These are phyloP conservation scores for Metschnikowia continentalis DNA, from an alignment of 805 yeast genomes.

Conservation along the genomic window DNA sequence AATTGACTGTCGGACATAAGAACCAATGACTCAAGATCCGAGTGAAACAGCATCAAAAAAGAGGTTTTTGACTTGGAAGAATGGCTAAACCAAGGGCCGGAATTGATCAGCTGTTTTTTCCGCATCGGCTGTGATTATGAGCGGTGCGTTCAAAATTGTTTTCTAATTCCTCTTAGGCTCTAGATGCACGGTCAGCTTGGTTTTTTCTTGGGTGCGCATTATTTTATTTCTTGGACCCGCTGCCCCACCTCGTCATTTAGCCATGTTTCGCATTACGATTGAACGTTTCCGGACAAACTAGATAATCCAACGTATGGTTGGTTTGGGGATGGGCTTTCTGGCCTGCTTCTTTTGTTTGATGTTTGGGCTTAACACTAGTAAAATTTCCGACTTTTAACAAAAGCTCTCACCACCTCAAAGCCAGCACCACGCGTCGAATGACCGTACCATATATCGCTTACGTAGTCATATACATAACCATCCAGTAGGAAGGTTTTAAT, in stretches of 20 bases:
- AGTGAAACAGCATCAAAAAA: no score
- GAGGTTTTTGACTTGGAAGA: no score
- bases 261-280: not conserved
- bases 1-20: not conserved
- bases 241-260: slow-evolving; percentile 1
- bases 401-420: no score
- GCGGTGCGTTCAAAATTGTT: not conserved
- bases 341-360: no score
- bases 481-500: no score
- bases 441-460: no score
- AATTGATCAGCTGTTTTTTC: no score
- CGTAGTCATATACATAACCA: no score
- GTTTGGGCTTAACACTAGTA: no score
- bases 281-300: not conserved
- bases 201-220: slow-evolving; percentile 3
- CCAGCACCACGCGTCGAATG: no score
- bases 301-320: not conserved
- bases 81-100: no score
- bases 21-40: not conserved
- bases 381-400: no score
- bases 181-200: not conserved
- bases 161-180: not conserved
- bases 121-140: not conserved
- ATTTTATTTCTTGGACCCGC: slow-evolving; percentile 1
- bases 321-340: not conserved